Evolutionary conservation across 306 rosid genomes (phyloP), one percentile per base, ranked within the genome.

Genomic region (Inga oerstediana): DNA sequence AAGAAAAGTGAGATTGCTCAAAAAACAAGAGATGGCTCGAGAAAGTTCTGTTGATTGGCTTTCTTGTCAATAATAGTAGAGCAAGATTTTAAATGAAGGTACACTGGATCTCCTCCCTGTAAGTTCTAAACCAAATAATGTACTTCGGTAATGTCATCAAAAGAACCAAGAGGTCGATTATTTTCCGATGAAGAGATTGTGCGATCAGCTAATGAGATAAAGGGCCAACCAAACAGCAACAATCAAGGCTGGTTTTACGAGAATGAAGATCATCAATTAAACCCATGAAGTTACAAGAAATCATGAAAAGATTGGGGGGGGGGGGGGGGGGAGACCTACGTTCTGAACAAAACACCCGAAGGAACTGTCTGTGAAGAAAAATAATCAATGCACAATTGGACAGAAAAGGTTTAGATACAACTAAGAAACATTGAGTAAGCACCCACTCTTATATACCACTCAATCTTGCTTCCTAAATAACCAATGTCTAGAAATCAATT

Each of bases 201-300:
- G 37, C 69, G 68, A 44, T 44, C 70, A 52, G 17, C 75, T 11
- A 22, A 46, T 9, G 64, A 43, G 43, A n/a, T 45, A 59, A 32
- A 45, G 75, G 34, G 62, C 44, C 79, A 54, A 59, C 56, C 70
- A 85, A 74, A 49, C 58, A 27, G 30, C 30, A 84, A 82, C 78
- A 79, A 81, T 34, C 52, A 61, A 82, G 1, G 61, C 72, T 41
- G 44, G 44, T 65, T 59, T 88, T 86, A 65, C 72, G 74, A 35
- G 85, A 93, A 77, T 56, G 77, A 87, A 84, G 86, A 83, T 88
- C 81, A 75, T 83, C 85, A 85, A 89, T 89, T 89, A 84, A 90
- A 87, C 90, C 89, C 89, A 88, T 82, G 84, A 77, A 80, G 91
- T 79, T 84, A 49, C 30, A 90, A 85, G 83, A 90, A 90, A 91